These are phyloP conservation scores for Pachysolen tannophilus DNA, from an alignment of 805 yeast genomes.

Conservation along the genomic window DNA sequence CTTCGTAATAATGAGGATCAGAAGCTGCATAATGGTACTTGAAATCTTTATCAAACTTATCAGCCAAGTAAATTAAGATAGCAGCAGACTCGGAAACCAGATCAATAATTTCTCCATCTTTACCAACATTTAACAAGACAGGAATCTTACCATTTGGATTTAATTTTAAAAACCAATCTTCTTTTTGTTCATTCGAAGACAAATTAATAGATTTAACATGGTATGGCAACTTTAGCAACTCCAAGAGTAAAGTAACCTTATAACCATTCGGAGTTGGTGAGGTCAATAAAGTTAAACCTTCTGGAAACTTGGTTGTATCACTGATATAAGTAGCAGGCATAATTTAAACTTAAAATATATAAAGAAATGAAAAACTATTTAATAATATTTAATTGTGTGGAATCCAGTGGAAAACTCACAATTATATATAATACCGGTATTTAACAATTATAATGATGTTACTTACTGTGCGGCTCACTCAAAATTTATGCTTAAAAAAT, in stretches of 20 bases:
- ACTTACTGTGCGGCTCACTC: too few species aligned
- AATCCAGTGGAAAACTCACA: too few species aligned
- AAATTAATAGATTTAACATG: slow-evolving; percentile 35
- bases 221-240: slow-evolving; percentile 34
- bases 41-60: slow-evolving; percentile 48
- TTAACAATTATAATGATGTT: too few species aligned
- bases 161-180: slow-evolving; percentile 46
- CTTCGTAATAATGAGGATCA: slow-evolving; percentile 39
- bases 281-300: slow-evolving; percentile 9
- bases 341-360: too few species aligned
- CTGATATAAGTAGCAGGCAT: slow-evolving; percentile 6
- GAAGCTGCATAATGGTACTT: slow-evolving; percentile 33
- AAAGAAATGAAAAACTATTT: too few species aligned
- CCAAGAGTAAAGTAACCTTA: slow-evolving; percentile 33
- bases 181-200: slow-evolving; percentile 35
- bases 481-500: too few species aligned
- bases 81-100: slow-evolving; percentile 52
- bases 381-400: too few species aligned
- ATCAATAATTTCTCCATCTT: slow-evolving; percentile 33
- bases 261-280: slow-evolving; percentile 36
- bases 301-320: background rate
- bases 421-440: too few species aligned
- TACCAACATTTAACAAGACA: slow-evolving; percentile 31
- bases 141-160: slow-evolving; percentile 65
- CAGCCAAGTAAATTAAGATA: slow-evolving; percentile 49